A percentile compares a stretch with the other conserved stretches of the same genome.
phyloP scores from a whole-genome alignment of 768 basidiomycete species.

The Panellus pusillus region DNA sequence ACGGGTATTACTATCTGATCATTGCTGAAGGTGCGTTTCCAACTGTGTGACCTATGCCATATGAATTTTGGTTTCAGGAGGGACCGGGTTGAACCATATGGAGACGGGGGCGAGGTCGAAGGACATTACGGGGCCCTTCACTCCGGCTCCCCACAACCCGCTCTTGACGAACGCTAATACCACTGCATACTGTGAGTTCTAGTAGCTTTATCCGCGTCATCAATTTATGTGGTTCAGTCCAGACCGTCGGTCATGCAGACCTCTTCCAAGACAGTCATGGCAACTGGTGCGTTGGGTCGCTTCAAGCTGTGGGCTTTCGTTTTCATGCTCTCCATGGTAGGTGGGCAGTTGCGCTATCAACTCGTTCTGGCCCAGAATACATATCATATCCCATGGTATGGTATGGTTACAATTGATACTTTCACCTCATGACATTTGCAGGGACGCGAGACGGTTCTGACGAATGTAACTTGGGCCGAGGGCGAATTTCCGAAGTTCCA shows the following conservation, averaged over 20 bases:
- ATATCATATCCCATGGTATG: conserved; percentile 28
- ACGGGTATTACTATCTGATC: conserved; percentile 36
- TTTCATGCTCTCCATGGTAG: conserved; percentile 10
- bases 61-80: conserved; percentile 16
- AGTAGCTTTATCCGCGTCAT: background rate
- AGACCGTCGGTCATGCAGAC: conserved; percentile 41
- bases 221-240: conserved; percentile 23
- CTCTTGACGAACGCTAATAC: conserved; percentile 30
- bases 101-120: conserved; percentile 27
- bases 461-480: conserved; percentile 32
- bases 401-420: background rate
- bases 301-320: background rate
- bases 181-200: conserved; percentile 17
- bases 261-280: conserved; percentile 33
- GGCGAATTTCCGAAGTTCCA: conserved; percentile 29
- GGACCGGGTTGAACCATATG: conserved; percentile 29
- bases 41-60: background rate
- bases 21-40: conserved; percentile 34
- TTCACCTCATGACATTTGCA: background rate
- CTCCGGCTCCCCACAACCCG: conserved; percentile 26
- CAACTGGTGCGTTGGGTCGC: conserved; percentile 29
- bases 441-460: conserved; percentile 38
- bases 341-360: conserved; percentile 29
- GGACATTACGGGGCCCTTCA: conserved; percentile 27
- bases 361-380: conserved; percentile 27